These are phyloP conservation scores for Tricholoma furcatifolium DNA, from an alignment of 768 basidiomycete genomes.

Conservation along the genomic window DNA sequence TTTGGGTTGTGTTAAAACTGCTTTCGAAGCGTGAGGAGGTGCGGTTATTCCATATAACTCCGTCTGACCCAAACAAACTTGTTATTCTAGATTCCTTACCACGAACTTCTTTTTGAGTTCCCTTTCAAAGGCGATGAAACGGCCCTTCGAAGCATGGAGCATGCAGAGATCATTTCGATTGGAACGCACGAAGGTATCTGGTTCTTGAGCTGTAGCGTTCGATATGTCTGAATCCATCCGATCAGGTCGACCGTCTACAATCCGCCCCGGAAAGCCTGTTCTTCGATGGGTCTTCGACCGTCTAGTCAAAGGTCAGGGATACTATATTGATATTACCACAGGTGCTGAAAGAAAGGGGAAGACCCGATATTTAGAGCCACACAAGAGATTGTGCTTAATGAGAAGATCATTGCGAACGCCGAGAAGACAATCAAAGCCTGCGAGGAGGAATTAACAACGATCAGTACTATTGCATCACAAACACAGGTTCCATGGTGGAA, in stretches of 20 bases:
- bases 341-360: conserved; percentile 23
- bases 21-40: conserved; percentile 68
- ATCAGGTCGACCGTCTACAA: conserved; percentile 76
- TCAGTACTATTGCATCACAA: conserved; percentile 65
- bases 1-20: conserved; percentile 77
- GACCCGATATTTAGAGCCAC: conserved; percentile 78
- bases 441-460: conserved; percentile 71
- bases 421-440: conserved; percentile 68
- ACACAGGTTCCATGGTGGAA: conserved; percentile 35
- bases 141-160: conserved; percentile 81
- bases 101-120: conserved; percentile 75
- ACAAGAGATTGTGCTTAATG: conserved; percentile 81
- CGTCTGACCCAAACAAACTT: not conserved
- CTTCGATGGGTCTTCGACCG: conserved; percentile 83
- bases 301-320: conserved; percentile 65
- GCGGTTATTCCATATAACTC: conserved; percentile 27
- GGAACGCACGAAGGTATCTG: conserved; percentile 69
- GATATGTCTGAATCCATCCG: not conserved
- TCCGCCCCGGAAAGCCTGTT: conserved; percentile 90
- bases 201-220: not conserved
- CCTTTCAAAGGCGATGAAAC: conserved; percentile 92
- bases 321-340: not conserved
- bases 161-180: conserved; percentile 84
- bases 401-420: conserved; percentile 54
- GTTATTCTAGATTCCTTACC: conserved; percentile 65